These are phyloP conservation scores for Taxawa tesnikishii DNA, from an alignment of 2,329 filamentous ascomycete genomes.

Conservation along the genomic window DNA sequence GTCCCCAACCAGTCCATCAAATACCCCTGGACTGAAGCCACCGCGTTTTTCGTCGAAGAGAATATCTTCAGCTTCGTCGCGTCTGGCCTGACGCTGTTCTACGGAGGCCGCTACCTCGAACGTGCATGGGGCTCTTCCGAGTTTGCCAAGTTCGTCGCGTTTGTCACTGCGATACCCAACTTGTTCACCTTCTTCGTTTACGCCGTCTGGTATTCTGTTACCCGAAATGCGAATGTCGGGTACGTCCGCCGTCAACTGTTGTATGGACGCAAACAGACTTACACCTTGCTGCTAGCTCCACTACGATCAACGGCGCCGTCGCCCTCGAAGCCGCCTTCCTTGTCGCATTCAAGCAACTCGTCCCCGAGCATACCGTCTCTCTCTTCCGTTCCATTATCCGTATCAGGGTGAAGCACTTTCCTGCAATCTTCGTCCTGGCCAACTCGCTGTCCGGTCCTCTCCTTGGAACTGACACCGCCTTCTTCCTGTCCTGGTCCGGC, in stretches of 20 bases:
- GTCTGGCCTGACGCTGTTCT: slow-evolving; percentile 68
- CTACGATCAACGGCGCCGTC: slow-evolving; percentile 77
- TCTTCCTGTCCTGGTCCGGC: slow-evolving; percentile 68
- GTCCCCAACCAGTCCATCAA: slow-evolving; percentile 71
- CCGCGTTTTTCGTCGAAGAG: slow-evolving; percentile 79
- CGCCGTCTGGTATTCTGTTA: slow-evolving; percentile 60
- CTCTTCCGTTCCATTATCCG: slow-evolving; percentile 81
- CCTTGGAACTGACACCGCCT: slow-evolving; percentile 60
- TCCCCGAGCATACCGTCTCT: slow-evolving; percentile 92
- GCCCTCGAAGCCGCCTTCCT: slow-evolving; percentile 87
- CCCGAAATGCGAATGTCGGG: slow-evolving; percentile 33
- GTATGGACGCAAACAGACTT: background rate
- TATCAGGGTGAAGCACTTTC: slow-evolving; percentile 75
- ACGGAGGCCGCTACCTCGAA: slow-evolving; percentile 90
- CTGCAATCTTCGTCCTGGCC: slow-evolving; percentile 60
- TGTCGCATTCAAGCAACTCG: slow-evolving; percentile 92
- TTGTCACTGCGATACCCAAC: slow-evolving; percentile 72
- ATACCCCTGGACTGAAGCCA: slow-evolving; percentile 88
- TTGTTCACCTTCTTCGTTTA: slow-evolving; percentile 60
- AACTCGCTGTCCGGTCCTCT: slow-evolving; percentile 54
- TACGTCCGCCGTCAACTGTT: slow-evolving; percentile 1
- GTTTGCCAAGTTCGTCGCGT: slow-evolving; percentile 77
- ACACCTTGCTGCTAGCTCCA: slow-evolving; percentile 37
- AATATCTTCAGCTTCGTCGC: slow-evolving; percentile 79
- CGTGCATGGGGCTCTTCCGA: slow-evolving; percentile 88